A percentile compares a stretch with the other conserved stretches of the same genome.
Conservation (phyloP, 805 yeast species). For the Metschnikowia gelsemii region DNA sequence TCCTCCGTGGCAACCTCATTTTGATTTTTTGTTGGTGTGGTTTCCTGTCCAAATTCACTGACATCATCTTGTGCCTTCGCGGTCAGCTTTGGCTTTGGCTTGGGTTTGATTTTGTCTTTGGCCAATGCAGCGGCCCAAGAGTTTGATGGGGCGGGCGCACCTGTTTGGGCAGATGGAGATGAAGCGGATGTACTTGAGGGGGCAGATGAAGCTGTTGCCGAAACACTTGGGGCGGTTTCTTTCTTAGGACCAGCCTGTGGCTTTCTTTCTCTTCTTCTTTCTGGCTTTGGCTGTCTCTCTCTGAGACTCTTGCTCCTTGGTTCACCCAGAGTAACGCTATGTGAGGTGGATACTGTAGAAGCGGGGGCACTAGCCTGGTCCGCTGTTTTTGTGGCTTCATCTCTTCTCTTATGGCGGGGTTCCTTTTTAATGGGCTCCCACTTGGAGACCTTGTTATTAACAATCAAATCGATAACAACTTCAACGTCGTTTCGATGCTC, state of each 20-base stretch:
- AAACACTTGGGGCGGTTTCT: conserved; percentile 20
- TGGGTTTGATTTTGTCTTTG: conserved; percentile 36
- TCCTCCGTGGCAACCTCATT: conserved; percentile 2
- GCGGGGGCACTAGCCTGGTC: conserved; percentile 6
- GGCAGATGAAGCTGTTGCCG: conserved; percentile 20
- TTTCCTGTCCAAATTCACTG: conserved; percentile 7
- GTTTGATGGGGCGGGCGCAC: conserved; percentile 22
- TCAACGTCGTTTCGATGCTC: conserved; percentile 77
- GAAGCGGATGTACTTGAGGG: conserved; percentile 18
- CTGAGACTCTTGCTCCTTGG: conserved; percentile 11
- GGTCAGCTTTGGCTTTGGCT: conserved; percentile 29
- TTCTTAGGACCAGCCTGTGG: conserved; percentile 15
- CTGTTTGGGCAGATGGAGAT: conserved; percentile 16
- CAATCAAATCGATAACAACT: conserved; percentile 79
- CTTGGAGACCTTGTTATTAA: conserved; percentile 83
- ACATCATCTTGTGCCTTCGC: conserved; percentile 19
- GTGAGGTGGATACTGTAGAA: conserved; percentile 1
- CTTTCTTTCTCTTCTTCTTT: conserved; percentile 19
- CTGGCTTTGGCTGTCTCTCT: conserved; percentile 18
- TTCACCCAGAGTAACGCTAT: conserved; percentile 7
- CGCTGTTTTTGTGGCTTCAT: conserved; percentile 18
- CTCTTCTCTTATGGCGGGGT: conserved; percentile 47
- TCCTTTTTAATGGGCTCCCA: conserved; percentile 92
- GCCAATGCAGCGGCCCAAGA: conserved; percentile 48
- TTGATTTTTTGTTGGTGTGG: neutral